phyloP scores from a whole-genome alignment of 2,329 filamentous ascomycete species.

The Pezicula neosporulosa region DNA sequence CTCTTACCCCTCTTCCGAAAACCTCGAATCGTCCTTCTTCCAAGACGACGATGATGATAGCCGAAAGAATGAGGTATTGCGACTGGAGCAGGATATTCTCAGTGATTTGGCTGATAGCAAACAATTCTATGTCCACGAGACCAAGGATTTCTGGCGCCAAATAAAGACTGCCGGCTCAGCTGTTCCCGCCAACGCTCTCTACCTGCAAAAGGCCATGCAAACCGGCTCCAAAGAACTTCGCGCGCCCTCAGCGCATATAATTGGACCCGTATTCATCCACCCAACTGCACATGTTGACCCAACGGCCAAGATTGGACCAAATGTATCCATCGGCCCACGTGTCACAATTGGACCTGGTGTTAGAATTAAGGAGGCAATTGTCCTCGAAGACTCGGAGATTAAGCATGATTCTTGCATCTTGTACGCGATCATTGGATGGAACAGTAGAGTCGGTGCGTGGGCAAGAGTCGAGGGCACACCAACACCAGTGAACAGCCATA shows the following conservation, averaged over 20 bases:
- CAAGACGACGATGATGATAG: constrained; percentile 72
- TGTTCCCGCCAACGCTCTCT: constrained; percentile 93
- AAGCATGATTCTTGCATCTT: constrained; percentile 95
- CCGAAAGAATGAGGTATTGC: constrained; percentile 80
- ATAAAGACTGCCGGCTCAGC: constrained; percentile 99
- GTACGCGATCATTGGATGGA: constrained; percentile 97
- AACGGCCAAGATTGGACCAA: constrained; percentile 93
- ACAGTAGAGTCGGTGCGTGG: constrained; percentile 95
- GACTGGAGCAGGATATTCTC: constrained; percentile 94
- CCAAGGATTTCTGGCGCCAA: constrained; percentile 99
- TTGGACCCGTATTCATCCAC: constrained; percentile 93
- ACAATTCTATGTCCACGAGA: constrained; percentile 97
- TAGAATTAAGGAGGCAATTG: constrained; percentile 92
- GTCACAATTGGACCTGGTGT: constrained; percentile 80
- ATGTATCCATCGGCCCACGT: constrained; percentile 93
- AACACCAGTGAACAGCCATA: constrained; percentile 81
- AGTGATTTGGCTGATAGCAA: constrained; percentile 95
- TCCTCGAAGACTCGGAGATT: constrained; percentile 91
- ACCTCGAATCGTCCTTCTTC: constrained; percentile 70
- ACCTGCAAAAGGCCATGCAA: constrained; percentile 92
- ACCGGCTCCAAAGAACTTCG: constrained; percentile 77
- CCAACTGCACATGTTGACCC: constrained; percentile 87
- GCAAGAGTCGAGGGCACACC: constrained; percentile 95
- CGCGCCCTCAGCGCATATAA: constrained; percentile 78
- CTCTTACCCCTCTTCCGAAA: constrained; percentile 94